Percentiles rank a stretch among this genome's conserved stretches.
Evolutionary conservation across 805 yeast species (phyloP).

Genomic region (Kuraishia cidri): DNA sequence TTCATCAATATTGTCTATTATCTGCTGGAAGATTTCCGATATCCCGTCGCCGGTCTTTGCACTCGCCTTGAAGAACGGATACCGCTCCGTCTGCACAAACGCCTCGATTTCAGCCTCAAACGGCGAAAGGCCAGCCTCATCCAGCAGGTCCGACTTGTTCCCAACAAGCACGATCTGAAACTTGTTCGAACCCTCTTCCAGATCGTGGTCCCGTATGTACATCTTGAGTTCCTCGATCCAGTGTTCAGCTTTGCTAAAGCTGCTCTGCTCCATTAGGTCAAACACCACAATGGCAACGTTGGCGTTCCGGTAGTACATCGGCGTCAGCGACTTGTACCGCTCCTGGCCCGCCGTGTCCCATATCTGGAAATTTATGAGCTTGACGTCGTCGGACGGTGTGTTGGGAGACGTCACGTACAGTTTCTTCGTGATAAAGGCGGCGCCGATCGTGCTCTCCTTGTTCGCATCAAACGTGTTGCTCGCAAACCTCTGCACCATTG

Average conservation of each 20-base stretch:
- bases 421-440: conserved; percentile 88
- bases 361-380: conserved; percentile 46
- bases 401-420: conserved; percentile 25
- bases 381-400: conserved; percentile 10
- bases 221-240: conserved; percentile 79
- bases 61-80: conserved; percentile 36
- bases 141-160: conserved; percentile 65
- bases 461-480: conserved; percentile 63
- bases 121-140: conserved; percentile 10
- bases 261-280: conserved; percentile 51
- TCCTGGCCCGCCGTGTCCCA: conserved; percentile 99
- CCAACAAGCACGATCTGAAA: conserved; percentile 55
- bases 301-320: conserved; percentile 77
- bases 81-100: conserved; percentile 12
- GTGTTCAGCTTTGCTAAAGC: conserved; percentile 65
- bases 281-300: conserved; percentile 83
- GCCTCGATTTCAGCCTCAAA: conserved; percentile 11
- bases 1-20: conserved; percentile 18
- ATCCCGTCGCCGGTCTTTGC: conserved; percentile 69
- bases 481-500: conserved; percentile 76
- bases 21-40: conserved; percentile 26
- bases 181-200: conserved; percentile 5
- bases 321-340: conserved; percentile 73
- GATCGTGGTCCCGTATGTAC: conserved; percentile 16
- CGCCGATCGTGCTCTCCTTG: conserved; percentile 95